phyloP scores from a whole-genome alignment of 2,329 filamentous ascomycete genomes.

The Epichloe brachyelytri region DNA sequence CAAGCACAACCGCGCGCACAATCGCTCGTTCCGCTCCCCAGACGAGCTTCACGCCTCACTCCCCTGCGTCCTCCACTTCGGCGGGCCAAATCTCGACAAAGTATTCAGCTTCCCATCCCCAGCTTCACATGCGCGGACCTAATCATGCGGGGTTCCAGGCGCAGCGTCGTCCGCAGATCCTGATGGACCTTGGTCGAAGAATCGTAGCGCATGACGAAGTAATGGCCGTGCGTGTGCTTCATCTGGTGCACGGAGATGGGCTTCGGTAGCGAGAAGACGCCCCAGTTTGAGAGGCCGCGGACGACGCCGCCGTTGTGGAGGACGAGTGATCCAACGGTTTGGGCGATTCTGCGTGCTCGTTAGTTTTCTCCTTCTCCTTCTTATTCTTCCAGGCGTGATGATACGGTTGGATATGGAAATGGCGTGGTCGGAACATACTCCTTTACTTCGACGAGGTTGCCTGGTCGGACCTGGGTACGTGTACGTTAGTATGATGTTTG shows the following conservation, averaged over 20 bases:
- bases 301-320: conserved; percentile 78
- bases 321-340: conserved; percentile 69
- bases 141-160: conserved; percentile 82
- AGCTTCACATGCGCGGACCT: conserved; percentile 78
- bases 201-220: conserved; percentile 98
- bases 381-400: too few species aligned
- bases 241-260: conserved; percentile 70
- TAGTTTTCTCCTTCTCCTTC: neutral
- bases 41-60: conserved; percentile 16
- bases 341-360: conserved; percentile 58
- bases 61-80: conserved; percentile 33
- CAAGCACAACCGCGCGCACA: neutral
- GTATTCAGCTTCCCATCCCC: conserved; percentile 45
- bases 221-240: conserved; percentile 74
- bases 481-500: conserved; percentile 5
- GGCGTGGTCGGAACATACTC: conserved; percentile 49
- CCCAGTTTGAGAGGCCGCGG: conserved; percentile 91
- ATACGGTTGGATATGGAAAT: neutral
- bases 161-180: conserved; percentile 60
- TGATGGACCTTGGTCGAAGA: conserved; percentile 59
- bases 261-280: conserved; percentile 74
- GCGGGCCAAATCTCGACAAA: conserved; percentile 33
- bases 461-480: conserved; percentile 65
- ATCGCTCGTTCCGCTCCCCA: neutral
- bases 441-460: conserved; percentile 83